Base-by-base conservation (phyloP, 2,329 filamentous ascomycete genomes). In the Calonectria montana region DNA sequence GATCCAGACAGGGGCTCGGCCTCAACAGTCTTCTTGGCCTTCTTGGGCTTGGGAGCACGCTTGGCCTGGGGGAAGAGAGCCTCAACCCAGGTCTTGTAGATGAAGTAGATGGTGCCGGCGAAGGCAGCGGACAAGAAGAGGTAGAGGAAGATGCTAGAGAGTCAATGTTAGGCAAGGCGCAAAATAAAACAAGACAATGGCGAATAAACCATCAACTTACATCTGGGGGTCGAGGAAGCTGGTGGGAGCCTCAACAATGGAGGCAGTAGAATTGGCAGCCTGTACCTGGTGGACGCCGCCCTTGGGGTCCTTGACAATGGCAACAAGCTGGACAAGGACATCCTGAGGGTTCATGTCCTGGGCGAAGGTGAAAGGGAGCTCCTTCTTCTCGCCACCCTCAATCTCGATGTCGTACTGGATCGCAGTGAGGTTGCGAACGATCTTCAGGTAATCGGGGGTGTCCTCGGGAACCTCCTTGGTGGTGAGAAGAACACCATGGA, bases 81-180 rank as follows among this genome's bases (percentile, higher is more conserved):
- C 80, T 95, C 94, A 85, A 99, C 94, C 95, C 96, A 98, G 81
- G 96, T 97, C 88, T 93, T 97, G 91, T 99, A 99, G 87, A 98
- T 95, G 85, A 98, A 98, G 91, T 96, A 98, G 83, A 93, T 91
- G 66, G 93, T 95, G 74, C 94, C 95, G 76, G 86, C 91, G 83
- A 97, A 97, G 74, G 89, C 90, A 73, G 89, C 92, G 66, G 93
- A 88, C 79, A 99, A 93, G 88, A 98, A 92, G 82, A 98, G 89
- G 88, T 98, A 98, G 74, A 99, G 92, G 92, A 99, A 99, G 87
- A 98, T 95, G 82, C 97, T 98, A 67, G 12, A 69, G 48, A 15
- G 93, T 75, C 66, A 73, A 31, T 25, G 74, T 39, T 53, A 48
- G 16, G 15, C 23, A 37, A 9, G 1, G 8, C 16, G 12, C 25